Evolutionary conservation across 1,284 basidiomycete species (phyloP).

Genomic region (Moesziomyces parantarcticus): DNA sequence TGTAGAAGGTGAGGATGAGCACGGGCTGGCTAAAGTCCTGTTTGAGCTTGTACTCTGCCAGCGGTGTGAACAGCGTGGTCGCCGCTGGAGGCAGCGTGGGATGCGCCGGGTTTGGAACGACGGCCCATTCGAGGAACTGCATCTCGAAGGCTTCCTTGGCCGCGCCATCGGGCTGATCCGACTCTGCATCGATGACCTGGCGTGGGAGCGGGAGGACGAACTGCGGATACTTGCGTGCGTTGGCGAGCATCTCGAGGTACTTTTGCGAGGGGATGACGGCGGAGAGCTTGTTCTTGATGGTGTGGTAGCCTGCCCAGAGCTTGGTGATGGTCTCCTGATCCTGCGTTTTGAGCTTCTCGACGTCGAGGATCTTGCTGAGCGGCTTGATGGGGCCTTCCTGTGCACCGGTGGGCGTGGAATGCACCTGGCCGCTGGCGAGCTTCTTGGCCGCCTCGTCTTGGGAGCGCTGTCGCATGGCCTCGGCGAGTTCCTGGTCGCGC

Average conservation of each 20-base stretch:
- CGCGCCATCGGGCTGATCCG: slow-evolving; percentile 5
- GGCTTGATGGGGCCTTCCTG: slow-evolving; percentile 56
- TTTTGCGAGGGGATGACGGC: slow-evolving; percentile 59
- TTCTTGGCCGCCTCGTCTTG: slow-evolving; percentile 47
- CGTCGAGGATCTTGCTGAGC: slow-evolving; percentile 54
- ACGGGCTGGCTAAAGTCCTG: slow-evolving; percentile 89
- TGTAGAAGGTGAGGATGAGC: slow-evolving; percentile 89
- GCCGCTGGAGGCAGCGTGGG: slow-evolving; percentile 30
- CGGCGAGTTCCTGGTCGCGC: slow-evolving; percentile 41
- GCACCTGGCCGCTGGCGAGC: slow-evolving; percentile 34
- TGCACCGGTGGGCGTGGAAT: slow-evolving; percentile 33
- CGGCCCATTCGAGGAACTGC: slow-evolving; percentile 63
- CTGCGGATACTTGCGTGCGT: slow-evolving; percentile 56
- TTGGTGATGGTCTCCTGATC: slow-evolving; percentile 53
- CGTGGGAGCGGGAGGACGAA: slow-evolving; percentile 65
- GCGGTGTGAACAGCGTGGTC: slow-evolving; percentile 83
- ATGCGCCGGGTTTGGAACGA: slow-evolving; percentile 39
- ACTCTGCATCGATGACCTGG: slow-evolving; percentile 36
- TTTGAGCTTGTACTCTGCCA: slow-evolving; percentile 92
- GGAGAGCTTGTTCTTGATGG: slow-evolving; percentile 64
- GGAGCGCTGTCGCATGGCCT: slow-evolving; percentile 34
- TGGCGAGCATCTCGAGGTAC: slow-evolving; percentile 55
- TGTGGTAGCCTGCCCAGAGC: slow-evolving; percentile 66
- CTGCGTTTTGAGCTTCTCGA: slow-evolving; percentile 54
- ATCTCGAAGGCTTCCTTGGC: slow-evolving; percentile 62